Conservation (phyloP, 495 filamentous ascomycete species). For the Aspergillus bertholletiae region DNA sequence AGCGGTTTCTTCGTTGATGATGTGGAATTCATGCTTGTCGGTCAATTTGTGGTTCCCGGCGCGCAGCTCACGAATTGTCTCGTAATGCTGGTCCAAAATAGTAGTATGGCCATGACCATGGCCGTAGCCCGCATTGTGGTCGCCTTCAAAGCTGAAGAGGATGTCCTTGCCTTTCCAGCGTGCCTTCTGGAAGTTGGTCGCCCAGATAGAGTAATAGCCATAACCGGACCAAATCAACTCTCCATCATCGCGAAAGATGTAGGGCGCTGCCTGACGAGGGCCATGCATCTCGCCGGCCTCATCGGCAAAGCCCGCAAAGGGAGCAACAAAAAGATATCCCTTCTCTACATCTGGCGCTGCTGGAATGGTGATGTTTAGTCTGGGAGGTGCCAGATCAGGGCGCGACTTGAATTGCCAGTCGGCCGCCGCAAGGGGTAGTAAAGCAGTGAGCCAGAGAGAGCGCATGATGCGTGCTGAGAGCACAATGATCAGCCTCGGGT, state of each 20-base stretch:
- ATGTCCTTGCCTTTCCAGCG: constrained; percentile 50
- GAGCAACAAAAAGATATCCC: constrained; percentile 54
- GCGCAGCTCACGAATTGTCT: constrained; percentile 50
- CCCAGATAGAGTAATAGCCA: constrained; percentile 51
- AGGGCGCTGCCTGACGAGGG: constrained; percentile 51
- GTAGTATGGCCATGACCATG: constrained; percentile 51
- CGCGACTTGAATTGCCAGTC: constrained; percentile 57
- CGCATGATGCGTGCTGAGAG: constrained; percentile 14
- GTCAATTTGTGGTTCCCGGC: constrained; percentile 51
- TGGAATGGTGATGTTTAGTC: constrained; percentile 54
- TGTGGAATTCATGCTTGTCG: constrained; percentile 53
- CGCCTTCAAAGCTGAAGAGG: constrained; percentile 52
- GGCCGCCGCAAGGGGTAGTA: constrained; percentile 30
- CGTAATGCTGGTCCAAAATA: constrained; percentile 49
- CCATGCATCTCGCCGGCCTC: constrained; percentile 39
- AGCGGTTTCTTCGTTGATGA: constrained; percentile 40
- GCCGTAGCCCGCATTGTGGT: constrained; percentile 51
- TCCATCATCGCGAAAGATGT: constrained; percentile 52
- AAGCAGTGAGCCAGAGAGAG: constrained; percentile 16
- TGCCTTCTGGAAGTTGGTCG: constrained; percentile 43
- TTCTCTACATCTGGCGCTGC: constrained; percentile 44
- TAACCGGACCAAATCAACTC: constrained; percentile 56
- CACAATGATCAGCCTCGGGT: constrained; percentile 40
- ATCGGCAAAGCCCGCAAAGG: constrained; percentile 46
- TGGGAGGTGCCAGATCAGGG: constrained; percentile 52